Conservation (phyloP, 441 rosid species). For the Erodium chrysanthum region DNA sequence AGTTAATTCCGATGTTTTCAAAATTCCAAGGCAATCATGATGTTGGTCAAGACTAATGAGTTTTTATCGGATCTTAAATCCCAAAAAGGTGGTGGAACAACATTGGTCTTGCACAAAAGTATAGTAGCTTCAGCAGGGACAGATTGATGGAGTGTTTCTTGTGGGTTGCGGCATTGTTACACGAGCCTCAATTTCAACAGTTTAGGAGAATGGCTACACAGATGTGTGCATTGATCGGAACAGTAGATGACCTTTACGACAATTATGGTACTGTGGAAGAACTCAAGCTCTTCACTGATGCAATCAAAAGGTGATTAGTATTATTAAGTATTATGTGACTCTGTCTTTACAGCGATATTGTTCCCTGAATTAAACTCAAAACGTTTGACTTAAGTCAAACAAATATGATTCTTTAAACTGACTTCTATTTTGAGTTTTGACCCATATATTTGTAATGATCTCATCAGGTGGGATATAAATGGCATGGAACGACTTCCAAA, state of each 20-base stretch:
- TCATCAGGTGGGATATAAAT: not conserved
- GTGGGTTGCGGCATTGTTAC: not conserved
- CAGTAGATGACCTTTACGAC: not conserved
- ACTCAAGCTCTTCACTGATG: not conserved
- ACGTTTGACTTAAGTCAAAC: too few relatives aligned
- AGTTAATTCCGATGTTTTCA: not conserved
- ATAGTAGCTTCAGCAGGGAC: not conserved
- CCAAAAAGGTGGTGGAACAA: not conserved
- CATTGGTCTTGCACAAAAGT: not conserved
- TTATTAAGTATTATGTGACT: too few relatives aligned
- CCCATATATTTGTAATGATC: too few relatives aligned
- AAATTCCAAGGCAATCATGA: too few relatives aligned
- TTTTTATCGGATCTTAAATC: too few relatives aligned
- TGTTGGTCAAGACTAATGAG: too few relatives aligned
- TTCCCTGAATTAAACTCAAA: not conserved
- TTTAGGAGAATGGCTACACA: not conserved
- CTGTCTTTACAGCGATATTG: too few relatives aligned
- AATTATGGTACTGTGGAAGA: not conserved
- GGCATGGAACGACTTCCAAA: not conserved
- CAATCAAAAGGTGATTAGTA: not conserved
- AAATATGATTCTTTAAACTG: too few relatives aligned
- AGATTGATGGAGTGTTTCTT: not conserved
- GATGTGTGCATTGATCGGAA: not conserved
- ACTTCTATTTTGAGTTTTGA: too few relatives aligned
- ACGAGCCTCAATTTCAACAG: not conserved